Evolutionary conservation across 1,284 basidiomycete genomes (phyloP), one percentile per base, ranked within the genome.

Genomic region (Fistulinella staudtii): DNA sequence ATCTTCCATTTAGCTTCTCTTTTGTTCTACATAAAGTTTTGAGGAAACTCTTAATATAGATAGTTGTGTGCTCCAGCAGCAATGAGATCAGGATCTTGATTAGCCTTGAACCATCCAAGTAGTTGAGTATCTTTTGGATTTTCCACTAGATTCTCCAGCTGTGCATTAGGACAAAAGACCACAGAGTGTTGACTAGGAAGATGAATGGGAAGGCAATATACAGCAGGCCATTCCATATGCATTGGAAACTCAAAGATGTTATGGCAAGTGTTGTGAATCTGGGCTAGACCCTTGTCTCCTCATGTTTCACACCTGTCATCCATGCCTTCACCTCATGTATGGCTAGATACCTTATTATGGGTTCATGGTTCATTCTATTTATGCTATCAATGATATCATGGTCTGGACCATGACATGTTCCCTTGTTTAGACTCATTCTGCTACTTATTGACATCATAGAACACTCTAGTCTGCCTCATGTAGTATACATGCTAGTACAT

Each of bases 21-120:
- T 11, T 23, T 41, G 7, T 31, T 2, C 43, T 45, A 62, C 0
- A 47, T 38, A 43, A 55, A 63, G 2, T 48, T 33, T 15, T 61
- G 52, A 0, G 68, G 70, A 47, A 73, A 70, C 13, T 73, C 67
- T 22, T 70, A 64, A 41, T 73, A 73, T 0, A 62, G 61, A 24
- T 47, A 46, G 7, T 55, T 36, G 0, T 56, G 51, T 5, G 68
- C 69, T 13, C 53, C 31, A 29, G 52, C 49, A 1, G 57, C 61
- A 8, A 60, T 47, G 4, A 22, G 8, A 0, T 49, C 52, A 11
- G 23, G 24, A 40, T 63, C 48, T 0, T 45, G 35, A 50, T 75
- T 74, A 4, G 66, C 65, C 5, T 59, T 54, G 52, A 75, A 75
- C 47, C 58, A 75, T 3, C 57, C 68, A 6, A 65, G 68, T 0